Percentiles rank a stretch among this genome's conserved stretches.
These are phyloP conservation scores for Grosmannia penicillata DNA, from an alignment of 2,329 filamentous ascomycete species.

Conservation along the genomic window DNA sequence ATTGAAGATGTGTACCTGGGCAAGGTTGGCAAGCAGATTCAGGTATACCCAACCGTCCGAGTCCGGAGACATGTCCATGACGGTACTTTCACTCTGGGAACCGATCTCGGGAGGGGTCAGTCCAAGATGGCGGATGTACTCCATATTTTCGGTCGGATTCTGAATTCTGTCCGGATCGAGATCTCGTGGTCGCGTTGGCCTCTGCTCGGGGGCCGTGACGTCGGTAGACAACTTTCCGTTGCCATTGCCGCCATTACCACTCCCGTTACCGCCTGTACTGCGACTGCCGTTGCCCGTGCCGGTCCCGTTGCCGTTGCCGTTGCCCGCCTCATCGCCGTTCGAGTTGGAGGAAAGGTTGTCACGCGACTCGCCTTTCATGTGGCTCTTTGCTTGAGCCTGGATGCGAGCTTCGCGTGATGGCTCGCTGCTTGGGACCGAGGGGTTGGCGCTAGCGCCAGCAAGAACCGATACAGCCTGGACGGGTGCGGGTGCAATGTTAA, in stretches of 20 bases:
- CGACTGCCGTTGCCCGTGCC: slow-evolving; percentile 7
- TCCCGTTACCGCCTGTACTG: slow-evolving; percentile 13
- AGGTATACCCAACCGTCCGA: slow-evolving; percentile 69
- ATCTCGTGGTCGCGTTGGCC: slow-evolving; percentile 62
- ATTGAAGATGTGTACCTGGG: slow-evolving; percentile 73
- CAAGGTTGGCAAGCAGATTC: slow-evolving; percentile 66
- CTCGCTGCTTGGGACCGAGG: not conserved
- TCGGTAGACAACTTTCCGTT: slow-evolving; percentile 21
- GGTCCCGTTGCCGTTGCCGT: slow-evolving; percentile 6
- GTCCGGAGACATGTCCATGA: slow-evolving; percentile 39
- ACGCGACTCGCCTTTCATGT: slow-evolving; percentile 25
- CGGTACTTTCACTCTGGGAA: slow-evolving; percentile 22
- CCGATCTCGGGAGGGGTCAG: slow-evolving; percentile 43
- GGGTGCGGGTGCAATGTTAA: not conserved
- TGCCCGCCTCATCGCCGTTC: slow-evolving; percentile 25
- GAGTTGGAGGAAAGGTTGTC: slow-evolving; percentile 34
- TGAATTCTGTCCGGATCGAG: slow-evolving; percentile 67
- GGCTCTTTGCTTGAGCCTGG: slow-evolving; percentile 15
- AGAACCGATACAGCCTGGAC: not conserved
- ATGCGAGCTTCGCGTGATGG: slow-evolving; percentile 33
- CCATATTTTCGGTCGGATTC: slow-evolving; percentile 60
- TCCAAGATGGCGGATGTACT: slow-evolving; percentile 63
- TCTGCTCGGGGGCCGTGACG: slow-evolving; percentile 43
- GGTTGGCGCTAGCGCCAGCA: not conserved
- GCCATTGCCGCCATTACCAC: too few species aligned